Base-by-base conservation (phyloP, 164 flowering plant genomes). In the Warburgia ugandensis region DNA sequence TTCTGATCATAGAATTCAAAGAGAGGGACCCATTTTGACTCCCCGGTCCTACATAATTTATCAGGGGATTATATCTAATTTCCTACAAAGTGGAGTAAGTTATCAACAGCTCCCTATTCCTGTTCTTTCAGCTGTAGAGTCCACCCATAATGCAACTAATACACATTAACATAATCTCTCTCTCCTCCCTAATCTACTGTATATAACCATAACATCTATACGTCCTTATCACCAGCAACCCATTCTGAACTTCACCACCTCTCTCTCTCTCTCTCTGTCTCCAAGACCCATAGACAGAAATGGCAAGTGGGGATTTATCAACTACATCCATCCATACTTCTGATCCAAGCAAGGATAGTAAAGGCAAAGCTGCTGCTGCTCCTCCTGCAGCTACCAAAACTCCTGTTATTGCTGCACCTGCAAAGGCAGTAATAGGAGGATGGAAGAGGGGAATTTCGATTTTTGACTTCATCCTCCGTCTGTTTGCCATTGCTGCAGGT, bases 381-480 rank as follows among this genome's bases (percentile, higher is more conserved):
- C 48, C 51, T 25, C 20, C 66, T 3, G 19, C 44, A 2, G 33
- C 45, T 13, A 55, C 67, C 6, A 28, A 59, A 20, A 37, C 66
- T 21, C 59, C 61, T 32, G 58, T 69, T 11, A 22, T 23, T 10
- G 22, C 31, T 25, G 12, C 23, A 13, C 21, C 55, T 12, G 25
- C 17, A 5, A 53, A 42, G 57, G 42, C 12, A 42, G 23, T 7
- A 36, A 54, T 3, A 25, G 70, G 67, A 16, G 77, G 81, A 13
- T 48, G 57, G 66, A 78, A 64, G 64, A 77, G 61, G 46, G 92
- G 97, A 4, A 8, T 73, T 5, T 72, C 82, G 12, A 63, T 89
- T 14, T 66, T 79, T 27, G 95, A 83, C 70, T 77, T 89, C 64
- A 35, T 86, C 22, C 50, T 86, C 0, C 70, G 97, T 66, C 3